Evolutionary conservation across 73 alveolate species (phyloP).

Genomic region (Diophrys appendiculata): DNA sequence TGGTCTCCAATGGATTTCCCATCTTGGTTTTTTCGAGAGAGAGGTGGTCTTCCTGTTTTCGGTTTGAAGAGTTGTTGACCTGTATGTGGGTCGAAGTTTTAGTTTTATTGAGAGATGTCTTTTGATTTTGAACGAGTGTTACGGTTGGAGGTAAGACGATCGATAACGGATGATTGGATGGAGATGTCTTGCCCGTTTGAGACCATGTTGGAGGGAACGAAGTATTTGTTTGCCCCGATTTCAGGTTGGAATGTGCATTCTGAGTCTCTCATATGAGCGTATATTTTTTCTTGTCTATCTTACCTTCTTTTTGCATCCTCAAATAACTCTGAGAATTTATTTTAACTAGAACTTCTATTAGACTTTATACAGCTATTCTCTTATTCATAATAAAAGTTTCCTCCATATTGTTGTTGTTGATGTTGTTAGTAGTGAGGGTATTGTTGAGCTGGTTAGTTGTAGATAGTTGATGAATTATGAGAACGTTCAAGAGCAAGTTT

Average conservation of each 20-base stretch:
- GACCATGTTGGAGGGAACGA: background rate
- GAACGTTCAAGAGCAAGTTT: conserved; percentile 12
- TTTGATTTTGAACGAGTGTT: background rate
- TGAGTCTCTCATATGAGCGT: conserved; percentile 39
- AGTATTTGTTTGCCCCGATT: conserved; percentile 10
- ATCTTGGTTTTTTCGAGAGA: background rate
- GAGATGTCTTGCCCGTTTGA: background rate
- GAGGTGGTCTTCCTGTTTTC: conserved; percentile 48
- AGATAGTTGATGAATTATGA: background rate
- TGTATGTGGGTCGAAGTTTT: conserved; percentile 50
- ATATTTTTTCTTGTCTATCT: conserved; percentile 53
- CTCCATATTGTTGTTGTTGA: too few relatives aligned
- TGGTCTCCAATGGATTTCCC: background rate
- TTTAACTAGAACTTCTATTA: too few relatives aligned
- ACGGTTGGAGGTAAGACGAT: background rate
- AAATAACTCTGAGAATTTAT: conserved; percentile 46
- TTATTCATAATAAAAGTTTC: too few relatives aligned
- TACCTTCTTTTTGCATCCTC: conserved; percentile 62
- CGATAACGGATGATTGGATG: background rate
- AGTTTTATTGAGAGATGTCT: background rate
- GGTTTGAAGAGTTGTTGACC: conserved; percentile 59
- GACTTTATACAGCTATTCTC: too few relatives aligned
- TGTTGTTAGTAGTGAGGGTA: background rate
- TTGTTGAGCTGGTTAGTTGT: background rate
- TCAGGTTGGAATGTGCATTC: conserved; percentile 69